A percentile compares a stretch with the other conserved stretches of the same genome.
Evolutionary conservation across 2,329 filamentous ascomycete genomes (phyloP).

Genomic region (Monosporascus ibericus): DNA sequence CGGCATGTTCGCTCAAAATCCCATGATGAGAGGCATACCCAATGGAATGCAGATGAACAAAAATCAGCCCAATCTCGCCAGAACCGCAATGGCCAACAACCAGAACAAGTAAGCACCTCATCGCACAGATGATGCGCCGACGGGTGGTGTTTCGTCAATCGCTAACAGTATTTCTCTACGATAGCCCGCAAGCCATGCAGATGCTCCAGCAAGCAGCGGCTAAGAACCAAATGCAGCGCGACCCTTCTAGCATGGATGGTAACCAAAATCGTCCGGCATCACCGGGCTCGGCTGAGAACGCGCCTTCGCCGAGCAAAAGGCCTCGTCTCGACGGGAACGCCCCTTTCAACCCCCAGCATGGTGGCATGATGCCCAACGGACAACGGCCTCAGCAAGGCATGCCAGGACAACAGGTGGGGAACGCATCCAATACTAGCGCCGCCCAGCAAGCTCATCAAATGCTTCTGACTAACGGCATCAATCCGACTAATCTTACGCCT

Average conservation of each 20-base stretch:
- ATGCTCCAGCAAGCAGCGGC: slow-evolving; percentile 61
- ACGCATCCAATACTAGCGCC: slow-evolving; percentile 34
- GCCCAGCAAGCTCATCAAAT: slow-evolving; percentile 47
- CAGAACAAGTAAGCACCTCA: slow-evolving; percentile 57
- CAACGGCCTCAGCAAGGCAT: slow-evolving; percentile 63
- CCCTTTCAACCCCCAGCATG: slow-evolving; percentile 66
- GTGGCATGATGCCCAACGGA: slow-evolving; percentile 67
- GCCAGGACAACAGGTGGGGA: slow-evolving; percentile 62
- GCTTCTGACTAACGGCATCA: slow-evolving; percentile 65
- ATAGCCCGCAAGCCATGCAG: slow-evolving; percentile 62
- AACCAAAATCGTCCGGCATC: slow-evolving; percentile 76
- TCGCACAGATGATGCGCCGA: neutral
- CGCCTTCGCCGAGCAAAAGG: slow-evolving; percentile 86
- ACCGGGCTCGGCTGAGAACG: slow-evolving; percentile 77
- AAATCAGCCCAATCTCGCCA: slow-evolving; percentile 59
- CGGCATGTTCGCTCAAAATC: slow-evolving; percentile 49
- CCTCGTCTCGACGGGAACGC: slow-evolving; percentile 71
- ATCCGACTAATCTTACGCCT: slow-evolving; percentile 64
- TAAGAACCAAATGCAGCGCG: slow-evolving; percentile 75
- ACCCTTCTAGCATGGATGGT: slow-evolving; percentile 81
- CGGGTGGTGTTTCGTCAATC: neutral
- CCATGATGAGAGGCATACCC: slow-evolving; percentile 62
- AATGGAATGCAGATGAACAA: slow-evolving; percentile 54
- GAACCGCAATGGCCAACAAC: slow-evolving; percentile 74
- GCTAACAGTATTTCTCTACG: slow-evolving; percentile 10